These are phyloP conservation scores for Fraxinus americana DNA, from an alignment of 257 asterid genomes.

Conservation along the genomic window DNA sequence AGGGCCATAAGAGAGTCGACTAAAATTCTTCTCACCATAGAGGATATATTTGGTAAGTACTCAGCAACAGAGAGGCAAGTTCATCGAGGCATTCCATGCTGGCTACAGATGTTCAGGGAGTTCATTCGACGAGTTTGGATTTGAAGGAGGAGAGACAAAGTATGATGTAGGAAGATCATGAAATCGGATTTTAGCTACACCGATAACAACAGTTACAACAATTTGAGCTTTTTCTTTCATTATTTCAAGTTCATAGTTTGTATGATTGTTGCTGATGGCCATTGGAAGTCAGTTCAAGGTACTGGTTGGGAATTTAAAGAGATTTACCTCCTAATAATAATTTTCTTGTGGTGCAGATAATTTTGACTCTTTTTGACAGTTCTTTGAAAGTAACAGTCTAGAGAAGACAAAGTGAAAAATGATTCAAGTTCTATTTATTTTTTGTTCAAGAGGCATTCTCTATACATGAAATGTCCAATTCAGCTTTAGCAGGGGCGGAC, in stretches of 20 bases:
- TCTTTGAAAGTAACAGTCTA: too few species aligned
- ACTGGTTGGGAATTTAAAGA: not conserved
- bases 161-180: conserved; percentile 44
- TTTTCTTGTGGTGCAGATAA: too few species aligned
- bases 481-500: too few species aligned
- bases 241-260: not conserved
- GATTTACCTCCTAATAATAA: not conserved
- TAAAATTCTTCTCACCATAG: conserved; percentile 27
- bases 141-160: conserved; percentile 42
- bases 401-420: too few species aligned
- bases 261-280: not conserved
- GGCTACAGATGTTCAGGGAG: conserved; percentile 55
- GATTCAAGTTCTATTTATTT: too few species aligned
- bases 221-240: not conserved
- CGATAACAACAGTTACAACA: not conserved
- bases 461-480: too few species aligned
- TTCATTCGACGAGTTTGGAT: conserved; percentile 42
- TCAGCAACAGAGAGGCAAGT: conserved; percentile 33
- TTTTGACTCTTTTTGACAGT: too few species aligned
- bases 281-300: not conserved
- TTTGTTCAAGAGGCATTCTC: too few species aligned
- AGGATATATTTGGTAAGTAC: conserved; percentile 24
- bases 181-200: conserved; percentile 37
- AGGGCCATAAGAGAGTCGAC: conserved; percentile 45
- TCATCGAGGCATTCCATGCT: conserved; percentile 22